A percentile compares a stretch with the other conserved stretches of the same genome.
phyloP scores from a whole-genome alignment of 108 stramenopile genomes.

The Cyclotella cryptica region DNA sequence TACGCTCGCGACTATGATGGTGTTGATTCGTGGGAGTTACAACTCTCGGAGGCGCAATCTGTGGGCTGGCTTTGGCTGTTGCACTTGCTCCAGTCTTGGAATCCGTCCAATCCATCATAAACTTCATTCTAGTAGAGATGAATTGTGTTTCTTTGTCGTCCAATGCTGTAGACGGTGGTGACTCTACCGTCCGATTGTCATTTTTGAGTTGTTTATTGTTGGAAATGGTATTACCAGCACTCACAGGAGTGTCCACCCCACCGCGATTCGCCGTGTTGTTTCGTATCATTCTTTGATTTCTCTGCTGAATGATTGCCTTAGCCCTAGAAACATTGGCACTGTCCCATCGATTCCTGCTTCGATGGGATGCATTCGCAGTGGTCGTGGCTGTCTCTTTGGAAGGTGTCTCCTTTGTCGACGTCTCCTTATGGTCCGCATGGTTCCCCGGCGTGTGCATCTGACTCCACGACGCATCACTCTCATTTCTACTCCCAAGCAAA shows the following conservation, averaged over 20 bases:
- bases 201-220: not conserved
- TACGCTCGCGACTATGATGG: not conserved
- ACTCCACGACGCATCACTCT: too few species aligned
- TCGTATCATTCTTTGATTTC: not conserved
- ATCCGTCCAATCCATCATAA: constrained; percentile 16
- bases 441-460: too few species aligned
- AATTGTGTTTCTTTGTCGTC: not conserved
- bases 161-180: not conserved
- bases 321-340: not conserved
- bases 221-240: not conserved
- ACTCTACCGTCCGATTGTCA: not conserved
- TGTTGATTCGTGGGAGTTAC: constrained; percentile 5
- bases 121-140: not conserved
- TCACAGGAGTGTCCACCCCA: not conserved
- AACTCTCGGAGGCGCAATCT: not conserved
- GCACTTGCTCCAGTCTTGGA: not conserved
- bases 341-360: not conserved
- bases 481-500: too few species aligned
- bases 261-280: not conserved
- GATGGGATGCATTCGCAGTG: too few species aligned
- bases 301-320: not conserved
- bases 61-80: not conserved
- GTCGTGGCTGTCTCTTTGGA: too few species aligned
- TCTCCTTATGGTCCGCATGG: too few species aligned
- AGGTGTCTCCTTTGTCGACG: too few species aligned